Conservation (phyloP, 192 early-diverging fungal species). For the Allomyces macrogynus region DNA sequence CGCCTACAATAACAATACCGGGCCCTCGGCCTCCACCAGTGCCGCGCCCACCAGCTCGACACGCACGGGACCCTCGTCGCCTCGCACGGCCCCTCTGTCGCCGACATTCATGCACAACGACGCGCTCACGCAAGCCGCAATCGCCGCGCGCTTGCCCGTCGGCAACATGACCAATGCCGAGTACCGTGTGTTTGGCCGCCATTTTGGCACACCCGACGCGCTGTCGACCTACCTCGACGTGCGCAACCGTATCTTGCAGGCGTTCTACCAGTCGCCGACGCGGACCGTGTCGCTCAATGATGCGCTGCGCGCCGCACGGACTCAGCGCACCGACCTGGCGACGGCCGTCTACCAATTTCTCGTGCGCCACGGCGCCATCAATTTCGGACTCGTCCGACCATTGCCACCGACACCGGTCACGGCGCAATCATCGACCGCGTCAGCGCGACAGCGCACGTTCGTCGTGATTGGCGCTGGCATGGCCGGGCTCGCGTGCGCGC, state of each 20-base stretch:
- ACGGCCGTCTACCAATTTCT: constrained; percentile 16
- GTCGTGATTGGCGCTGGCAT: constrained; percentile 20
- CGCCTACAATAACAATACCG: no score
- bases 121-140: neutral
- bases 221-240: neutral
- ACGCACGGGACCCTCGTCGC: no score
- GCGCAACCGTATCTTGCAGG: neutral
- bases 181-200: neutral
- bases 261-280: neutral
- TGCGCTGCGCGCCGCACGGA: neutral
- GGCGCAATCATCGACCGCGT: neutral
- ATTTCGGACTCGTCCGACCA: constrained; percentile 14
- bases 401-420: constrained; percentile 6
- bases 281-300: neutral
- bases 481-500: constrained; percentile 17
- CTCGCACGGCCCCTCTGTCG: no score
- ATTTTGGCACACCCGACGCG: neutral
- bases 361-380: constrained; percentile 22
- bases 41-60: no score
- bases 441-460: constrained; percentile 7
- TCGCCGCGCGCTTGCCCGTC: neutral
- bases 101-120: no score
- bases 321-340: neutral
- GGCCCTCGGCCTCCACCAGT: no score
- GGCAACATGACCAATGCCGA: neutral